These are phyloP conservation scores for Cyberlindnera americana DNA, from an alignment of 805 yeast species.

Conservation along the genomic window DNA sequence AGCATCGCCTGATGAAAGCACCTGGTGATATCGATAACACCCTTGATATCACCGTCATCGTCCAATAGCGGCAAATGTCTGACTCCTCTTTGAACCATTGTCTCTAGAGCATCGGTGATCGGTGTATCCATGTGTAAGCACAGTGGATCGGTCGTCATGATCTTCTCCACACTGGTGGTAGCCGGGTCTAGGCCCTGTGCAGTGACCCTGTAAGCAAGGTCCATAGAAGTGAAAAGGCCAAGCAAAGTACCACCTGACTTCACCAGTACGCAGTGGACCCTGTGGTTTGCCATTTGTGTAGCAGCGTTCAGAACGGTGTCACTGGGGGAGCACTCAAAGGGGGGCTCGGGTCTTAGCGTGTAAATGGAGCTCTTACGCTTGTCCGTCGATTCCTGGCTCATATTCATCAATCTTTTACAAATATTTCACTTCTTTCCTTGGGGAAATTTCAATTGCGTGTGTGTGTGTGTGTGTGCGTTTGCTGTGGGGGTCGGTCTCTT, in stretches of 20 bases:
- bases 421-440: no score
- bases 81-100: slow-evolving; percentile 39
- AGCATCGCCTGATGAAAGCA: slow-evolving; percentile 46
- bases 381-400: background rate
- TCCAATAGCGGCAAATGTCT: slow-evolving; percentile 43
- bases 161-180: slow-evolving; percentile 30
- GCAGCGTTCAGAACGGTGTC: slow-evolving; percentile 34
- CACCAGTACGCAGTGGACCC: slow-evolving; percentile 41
- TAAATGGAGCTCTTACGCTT: slow-evolving; percentile 19
- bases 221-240: slow-evolving; percentile 45
- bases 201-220: slow-evolving; percentile 41
- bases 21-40: slow-evolving; percentile 42
- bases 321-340: slow-evolving; percentile 34
- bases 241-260: slow-evolving; percentile 28
- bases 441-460: no score
- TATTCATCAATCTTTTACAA: no score
- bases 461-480: no score
- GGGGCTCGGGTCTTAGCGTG: slow-evolving; percentile 32
- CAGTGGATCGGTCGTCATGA: slow-evolving; percentile 39
- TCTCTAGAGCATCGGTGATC: slow-evolving; percentile 38
- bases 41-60: slow-evolving; percentile 35
- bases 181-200: slow-evolving; percentile 30
- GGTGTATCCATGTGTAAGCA: slow-evolving; percentile 35
- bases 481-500: no score
- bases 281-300: slow-evolving; percentile 34